Conservation (phyloP, 345 rosid genomes). For the Gossypium anomalum region DNA sequence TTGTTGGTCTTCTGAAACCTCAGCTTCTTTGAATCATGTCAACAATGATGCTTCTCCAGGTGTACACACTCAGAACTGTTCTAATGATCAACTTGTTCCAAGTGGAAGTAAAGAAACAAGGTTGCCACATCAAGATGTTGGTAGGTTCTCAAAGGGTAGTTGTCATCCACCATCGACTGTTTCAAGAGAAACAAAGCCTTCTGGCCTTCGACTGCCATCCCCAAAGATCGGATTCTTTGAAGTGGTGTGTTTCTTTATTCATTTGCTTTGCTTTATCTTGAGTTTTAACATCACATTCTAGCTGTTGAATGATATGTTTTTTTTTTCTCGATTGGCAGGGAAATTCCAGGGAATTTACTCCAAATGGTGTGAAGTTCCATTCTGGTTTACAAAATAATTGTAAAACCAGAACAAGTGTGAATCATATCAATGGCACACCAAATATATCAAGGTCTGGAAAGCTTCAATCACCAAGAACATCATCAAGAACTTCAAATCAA, state of each 20-base stretch:
- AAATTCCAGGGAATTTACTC: conserved; percentile 14
- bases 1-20: conserved; percentile 24
- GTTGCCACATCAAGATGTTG: neutral
- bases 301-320: neutral
- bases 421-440: conserved; percentile 10
- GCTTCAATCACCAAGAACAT: conserved; percentile 16
- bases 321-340: conserved; percentile 15
- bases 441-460: conserved; percentile 16
- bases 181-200: conserved; percentile 23
- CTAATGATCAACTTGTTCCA: neutral
- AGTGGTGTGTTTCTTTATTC: conserved; percentile 25
- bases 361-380: conserved; percentile 20
- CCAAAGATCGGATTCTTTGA: conserved; percentile 52
- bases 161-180: conserved; percentile 1
- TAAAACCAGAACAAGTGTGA: conserved; percentile 3
- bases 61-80: conserved; percentile 8
- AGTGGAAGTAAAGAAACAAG: conserved; percentile 15
- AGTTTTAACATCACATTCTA: neutral
- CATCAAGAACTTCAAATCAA: neutral
- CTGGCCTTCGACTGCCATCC: conserved; percentile 42
- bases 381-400: conserved; percentile 13
- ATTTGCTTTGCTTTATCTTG: neutral
- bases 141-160: neutral
- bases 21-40: conserved; percentile 13
- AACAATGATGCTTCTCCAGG: conserved; percentile 9